Evolutionary conservation across 1,139 yeast species (phyloP).

Genomic region (Blastobotrys illinoisensis): DNA sequence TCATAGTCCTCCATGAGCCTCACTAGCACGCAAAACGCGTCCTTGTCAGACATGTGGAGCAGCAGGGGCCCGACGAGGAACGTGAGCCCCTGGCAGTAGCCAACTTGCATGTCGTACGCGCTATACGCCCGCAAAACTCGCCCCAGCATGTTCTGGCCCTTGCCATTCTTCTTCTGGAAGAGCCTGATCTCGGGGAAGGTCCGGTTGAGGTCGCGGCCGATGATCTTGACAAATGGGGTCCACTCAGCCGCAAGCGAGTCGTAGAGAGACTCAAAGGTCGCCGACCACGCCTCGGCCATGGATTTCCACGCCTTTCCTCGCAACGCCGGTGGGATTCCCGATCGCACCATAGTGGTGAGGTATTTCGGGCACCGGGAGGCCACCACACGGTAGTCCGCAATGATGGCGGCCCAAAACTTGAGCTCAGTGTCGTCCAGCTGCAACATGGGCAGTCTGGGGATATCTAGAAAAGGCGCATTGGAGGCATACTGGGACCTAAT

Average conservation of each 20-base stretch:
- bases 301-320: constrained; percentile 37
- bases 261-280: constrained; percentile 36
- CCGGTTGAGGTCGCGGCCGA: constrained; percentile 55
- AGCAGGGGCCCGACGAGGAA: constrained; percentile 61
- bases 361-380: constrained; percentile 31
- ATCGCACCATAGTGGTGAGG: constrained; percentile 29
- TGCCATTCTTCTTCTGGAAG: constrained; percentile 45
- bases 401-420: constrained; percentile 34
- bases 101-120: constrained; percentile 62
- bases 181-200: constrained; percentile 56
- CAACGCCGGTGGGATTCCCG: constrained; percentile 37
- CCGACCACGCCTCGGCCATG: constrained; percentile 32
- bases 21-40: constrained; percentile 51
- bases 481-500: constrained; percentile 10
- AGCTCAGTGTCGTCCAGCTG: constrained; percentile 28
- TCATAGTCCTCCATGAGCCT: constrained; percentile 60
- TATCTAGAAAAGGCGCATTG: constrained; percentile 22
- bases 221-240: constrained; percentile 47
- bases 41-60: constrained; percentile 45
- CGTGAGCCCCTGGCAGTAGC: constrained; percentile 67
- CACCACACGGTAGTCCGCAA: constrained; percentile 32
- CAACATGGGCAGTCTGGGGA: constrained; percentile 21
- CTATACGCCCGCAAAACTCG: constrained; percentile 61
- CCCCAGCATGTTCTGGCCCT: constrained; percentile 44
- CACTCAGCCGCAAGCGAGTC: constrained; percentile 39